Base-by-base conservation (phyloP, 2,329 filamentous ascomycete genomes). In the Podosphaera fusca region DNA sequence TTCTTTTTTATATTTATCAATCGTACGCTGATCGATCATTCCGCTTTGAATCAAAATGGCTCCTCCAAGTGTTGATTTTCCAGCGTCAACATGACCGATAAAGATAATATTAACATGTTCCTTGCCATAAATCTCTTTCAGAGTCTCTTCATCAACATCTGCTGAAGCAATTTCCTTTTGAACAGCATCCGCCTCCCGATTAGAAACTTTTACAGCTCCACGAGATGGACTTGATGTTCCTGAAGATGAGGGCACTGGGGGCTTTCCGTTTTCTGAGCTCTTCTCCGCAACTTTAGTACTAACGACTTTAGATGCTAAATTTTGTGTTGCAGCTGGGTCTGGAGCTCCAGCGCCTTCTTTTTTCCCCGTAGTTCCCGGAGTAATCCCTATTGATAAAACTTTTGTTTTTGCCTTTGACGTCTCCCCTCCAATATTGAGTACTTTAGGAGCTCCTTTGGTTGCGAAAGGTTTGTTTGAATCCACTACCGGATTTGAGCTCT, bases 11-110 rank as follows among this genome's bases (percentile, higher is more conserved):
- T 95, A 95, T 73, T 98, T 98, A 56, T 98, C 92, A 76, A 98
- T 80, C 40, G 92, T 98, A 69, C 92, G 81, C 72, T 98, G 88
- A 67, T 98, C 94, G n/a, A 98, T 92, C 92, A 96, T 98, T 59
- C 92, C 92, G 4, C 90, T 95, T 56, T 81, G 81, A 69, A 92
- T 95, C 12, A 98, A 76, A 61, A 98, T 94, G 56, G 86, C 86
- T 55, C 92, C 92, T 68, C 92, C 92, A 4, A 98, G 77, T 2
- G 92, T 98, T 45, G 88, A 95, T 74, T 98, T 98, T 64, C 92
- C 92, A 56, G 92, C 92, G 74, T 98, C 92, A 65, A 98, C 94
- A 76, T 98, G 92, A 55, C 92, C 90, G 67, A 96, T 85, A 72
- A 96, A 95, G 62, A 96, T 95, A 64, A 98, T 84, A 72, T 98